These are phyloP conservation scores for Solanum chilense DNA, from an alignment of 257 asterid genomes.

Conservation along the genomic window DNA sequence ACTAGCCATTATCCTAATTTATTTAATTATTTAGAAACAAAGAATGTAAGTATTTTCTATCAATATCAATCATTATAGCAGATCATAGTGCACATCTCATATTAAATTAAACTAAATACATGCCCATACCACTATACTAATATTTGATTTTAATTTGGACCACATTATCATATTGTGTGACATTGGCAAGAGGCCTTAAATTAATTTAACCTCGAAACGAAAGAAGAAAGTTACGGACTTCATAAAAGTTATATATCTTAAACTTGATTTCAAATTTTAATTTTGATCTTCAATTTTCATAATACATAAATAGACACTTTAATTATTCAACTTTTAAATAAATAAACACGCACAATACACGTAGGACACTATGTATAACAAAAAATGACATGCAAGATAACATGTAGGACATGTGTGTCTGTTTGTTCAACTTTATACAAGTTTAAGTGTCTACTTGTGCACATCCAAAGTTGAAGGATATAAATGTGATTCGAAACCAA, in stretches of 20 bases:
- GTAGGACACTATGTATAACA: no score
- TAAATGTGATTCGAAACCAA: no score
- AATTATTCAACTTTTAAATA: no score
- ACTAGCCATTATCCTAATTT: neutral
- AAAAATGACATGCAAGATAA: no score
- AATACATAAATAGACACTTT: no score
- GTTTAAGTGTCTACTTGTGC: no score
- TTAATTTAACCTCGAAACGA: neutral
- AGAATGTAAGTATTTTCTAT: neutral
- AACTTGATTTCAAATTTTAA: no score
- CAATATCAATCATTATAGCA: neutral
- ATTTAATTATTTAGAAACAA: neutral
- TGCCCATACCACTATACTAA: neutral
- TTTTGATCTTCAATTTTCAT: accelerated
- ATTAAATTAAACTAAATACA: neutral
- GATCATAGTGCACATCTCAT: neutral
- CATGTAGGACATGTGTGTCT: no score
- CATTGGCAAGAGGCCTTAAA: neutral
- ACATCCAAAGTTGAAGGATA: accelerated
- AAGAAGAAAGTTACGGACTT: neutral
- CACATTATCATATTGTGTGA: neutral
- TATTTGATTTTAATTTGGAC: neutral
- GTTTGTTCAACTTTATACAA: no score
- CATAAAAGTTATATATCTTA: accelerated
- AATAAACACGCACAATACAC: no score